phyloP scores from a whole-genome alignment of 305 asterid species.

The Withania somnifera region DNA sequence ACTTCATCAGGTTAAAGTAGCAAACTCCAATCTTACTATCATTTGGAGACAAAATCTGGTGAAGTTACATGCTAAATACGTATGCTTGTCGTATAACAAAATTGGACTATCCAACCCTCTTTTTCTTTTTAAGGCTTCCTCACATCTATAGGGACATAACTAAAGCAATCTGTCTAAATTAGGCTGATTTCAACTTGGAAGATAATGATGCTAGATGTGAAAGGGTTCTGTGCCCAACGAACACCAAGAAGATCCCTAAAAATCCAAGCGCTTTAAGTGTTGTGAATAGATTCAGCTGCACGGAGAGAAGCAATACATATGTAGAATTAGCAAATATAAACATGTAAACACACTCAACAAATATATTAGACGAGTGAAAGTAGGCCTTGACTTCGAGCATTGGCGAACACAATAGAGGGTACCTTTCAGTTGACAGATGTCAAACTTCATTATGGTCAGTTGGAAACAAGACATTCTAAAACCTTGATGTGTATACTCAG shows the following conservation, averaged over 20 bases:
- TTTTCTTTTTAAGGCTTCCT: conserved; percentile 6
- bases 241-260: conserved; percentile 75
- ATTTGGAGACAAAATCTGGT: conserved; percentile 6
- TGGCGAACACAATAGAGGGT: neutral
- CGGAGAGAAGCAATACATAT: neutral
- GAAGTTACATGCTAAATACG: conserved; percentile 7
- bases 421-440: neutral
- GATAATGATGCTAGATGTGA: conserved; percentile 72
- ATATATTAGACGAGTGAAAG: neutral
- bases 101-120: conserved; percentile 13
- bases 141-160: conserved; percentile 1
- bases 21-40: neutral
- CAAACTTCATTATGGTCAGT: neutral
- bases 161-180: conserved; percentile 3
- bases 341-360: neutral
- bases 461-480: neutral
- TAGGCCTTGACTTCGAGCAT: neutral
- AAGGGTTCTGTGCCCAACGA: conserved; percentile 84
- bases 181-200: conserved; percentile 78
- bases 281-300: conserved; percentile 88
- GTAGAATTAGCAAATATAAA: neutral
- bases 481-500: neutral
- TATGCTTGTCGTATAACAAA: conserved; percentile 11
- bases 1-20: neutral
- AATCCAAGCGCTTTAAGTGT: conserved; percentile 78